Percentiles rank a stretch among this genome's conserved stretches.
phyloP scores from a whole-genome alignment of 208 protist species.

The Trypanosoma melophagium region DNA sequence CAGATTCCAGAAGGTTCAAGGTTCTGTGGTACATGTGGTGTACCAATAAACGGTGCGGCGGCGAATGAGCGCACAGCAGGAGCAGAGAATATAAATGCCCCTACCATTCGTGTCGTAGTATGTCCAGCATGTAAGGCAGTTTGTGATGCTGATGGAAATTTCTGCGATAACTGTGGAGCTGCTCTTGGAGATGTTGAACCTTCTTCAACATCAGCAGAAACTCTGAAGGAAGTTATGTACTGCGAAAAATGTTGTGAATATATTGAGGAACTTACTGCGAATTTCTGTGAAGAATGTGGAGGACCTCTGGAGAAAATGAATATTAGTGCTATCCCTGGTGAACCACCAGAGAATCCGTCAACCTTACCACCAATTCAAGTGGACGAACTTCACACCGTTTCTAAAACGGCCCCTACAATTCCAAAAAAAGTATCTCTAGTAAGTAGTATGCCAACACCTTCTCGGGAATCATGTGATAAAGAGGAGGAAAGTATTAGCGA shows the following conservation, averaged over 20 bases:
- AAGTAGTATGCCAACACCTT: too few relatives aligned
- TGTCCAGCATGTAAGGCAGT: conserved; percentile 73
- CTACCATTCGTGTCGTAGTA: conserved; percentile 43
- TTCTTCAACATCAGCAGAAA: neutral
- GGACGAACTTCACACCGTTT: neutral
- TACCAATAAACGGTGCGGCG: conserved; percentile 54
- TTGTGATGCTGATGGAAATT: conserved; percentile 82
- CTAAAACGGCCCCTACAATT: neutral
- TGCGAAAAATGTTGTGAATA: conserved; percentile 56
- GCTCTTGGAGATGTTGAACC: conserved; percentile 53
- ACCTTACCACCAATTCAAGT: conserved; percentile 21
- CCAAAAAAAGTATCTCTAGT: too few relatives aligned
- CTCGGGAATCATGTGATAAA: neutral
- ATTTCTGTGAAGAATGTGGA: conserved; percentile 86
- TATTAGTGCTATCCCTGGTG: neutral
- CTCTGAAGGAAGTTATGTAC: conserved; percentile 41
- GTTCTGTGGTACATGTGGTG: conserved; percentile 82
- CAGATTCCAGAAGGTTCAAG: conserved; percentile 64
- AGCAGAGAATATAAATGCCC: conserved; percentile 44
- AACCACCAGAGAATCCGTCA: conserved; percentile 8
- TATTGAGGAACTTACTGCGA: conserved; percentile 40
- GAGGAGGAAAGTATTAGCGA: neutral
- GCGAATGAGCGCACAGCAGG: conserved; percentile 41
- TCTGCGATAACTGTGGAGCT: conserved; percentile 85
- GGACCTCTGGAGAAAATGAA: conserved; percentile 39